These are phyloP conservation scores for Phytophthora pseudosyringae DNA, from an alignment of 352 stramenopile species.

Conservation along the genomic window DNA sequence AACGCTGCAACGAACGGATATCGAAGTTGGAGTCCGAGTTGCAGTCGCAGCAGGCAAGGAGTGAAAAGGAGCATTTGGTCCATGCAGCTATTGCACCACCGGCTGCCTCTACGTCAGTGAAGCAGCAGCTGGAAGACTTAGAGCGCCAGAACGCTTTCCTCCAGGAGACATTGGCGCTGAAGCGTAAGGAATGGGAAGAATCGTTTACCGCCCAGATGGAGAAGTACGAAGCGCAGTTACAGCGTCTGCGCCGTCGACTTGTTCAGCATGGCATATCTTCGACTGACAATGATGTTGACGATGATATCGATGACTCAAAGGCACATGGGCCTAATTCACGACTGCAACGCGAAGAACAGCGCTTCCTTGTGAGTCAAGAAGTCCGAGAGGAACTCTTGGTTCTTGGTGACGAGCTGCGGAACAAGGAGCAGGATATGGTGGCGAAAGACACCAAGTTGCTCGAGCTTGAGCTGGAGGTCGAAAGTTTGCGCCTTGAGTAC, in stretches of 20 bases:
- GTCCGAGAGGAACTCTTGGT: slow-evolving; percentile 51
- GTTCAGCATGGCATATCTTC: slow-evolving; percentile 37
- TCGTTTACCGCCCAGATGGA: slow-evolving; percentile 55
- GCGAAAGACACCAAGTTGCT: slow-evolving; percentile 70
- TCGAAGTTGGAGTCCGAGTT: slow-evolving; percentile 43
- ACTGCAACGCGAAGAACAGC: slow-evolving; percentile 57
- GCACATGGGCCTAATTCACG: slow-evolving; percentile 2
- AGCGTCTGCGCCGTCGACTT: slow-evolving; percentile 54
- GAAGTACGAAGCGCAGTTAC: slow-evolving; percentile 57
- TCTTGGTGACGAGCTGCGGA: slow-evolving; percentile 52
- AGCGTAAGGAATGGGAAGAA: slow-evolving; percentile 72
- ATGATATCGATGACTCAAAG: slow-evolving; percentile 13
- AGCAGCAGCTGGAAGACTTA: slow-evolving; percentile 47
- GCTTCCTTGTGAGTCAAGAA: slow-evolving; percentile 51
- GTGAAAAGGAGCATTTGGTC: slow-evolving; percentile 29
- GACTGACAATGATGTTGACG: slow-evolving; percentile 15
- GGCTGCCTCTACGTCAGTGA: slow-evolving; percentile 7
- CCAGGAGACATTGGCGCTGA: slow-evolving; percentile 64
- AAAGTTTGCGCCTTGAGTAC: slow-evolving; percentile 72
- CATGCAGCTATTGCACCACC: slow-evolving; percentile 7
- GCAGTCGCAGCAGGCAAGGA: slow-evolving; percentile 26
- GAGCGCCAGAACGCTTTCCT: slow-evolving; percentile 65
- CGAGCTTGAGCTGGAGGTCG: slow-evolving; percentile 71
- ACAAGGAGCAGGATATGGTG: slow-evolving; percentile 58
- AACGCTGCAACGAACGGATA: slow-evolving; percentile 43